Conservation (phyloP, 257 asterid species). For the Jacaranda mimosifolia region DNA sequence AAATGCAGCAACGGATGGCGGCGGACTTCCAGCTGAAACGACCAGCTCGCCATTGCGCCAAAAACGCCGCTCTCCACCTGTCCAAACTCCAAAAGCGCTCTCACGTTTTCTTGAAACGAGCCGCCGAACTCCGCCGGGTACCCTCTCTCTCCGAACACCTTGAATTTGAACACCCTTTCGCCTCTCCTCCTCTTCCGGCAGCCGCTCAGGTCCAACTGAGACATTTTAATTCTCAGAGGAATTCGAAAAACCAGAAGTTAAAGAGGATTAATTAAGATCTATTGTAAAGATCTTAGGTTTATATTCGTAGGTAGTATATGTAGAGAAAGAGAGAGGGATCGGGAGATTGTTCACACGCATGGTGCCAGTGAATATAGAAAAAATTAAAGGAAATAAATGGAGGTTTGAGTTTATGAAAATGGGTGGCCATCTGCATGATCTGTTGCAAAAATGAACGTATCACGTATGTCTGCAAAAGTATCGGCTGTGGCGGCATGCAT, state of each 20-base stretch:
- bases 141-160: slow-evolving; percentile 80
- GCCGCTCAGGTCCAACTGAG: slow-evolving; percentile 69
- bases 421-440: slow-evolving; percentile 67
- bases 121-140: slow-evolving; percentile 74
- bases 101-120: slow-evolving; percentile 69
- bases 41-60: slow-evolving; percentile 73
- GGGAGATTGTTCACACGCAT: slow-evolving; percentile 63
- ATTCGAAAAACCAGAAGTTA: not conserved
- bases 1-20: slow-evolving; percentile 74
- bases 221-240: slow-evolving; percentile 39
- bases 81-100: slow-evolving; percentile 76
- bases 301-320: not conserved
- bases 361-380: slow-evolving; percentile 58
- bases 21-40: slow-evolving; percentile 84
- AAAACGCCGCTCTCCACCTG: slow-evolving; percentile 59
- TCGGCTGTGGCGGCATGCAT: slow-evolving; percentile 49
- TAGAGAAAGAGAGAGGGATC: not conserved
- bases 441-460: no score
- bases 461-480: slow-evolving; percentile 48
- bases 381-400: slow-evolving; percentile 30
- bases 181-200: slow-evolving; percentile 80
- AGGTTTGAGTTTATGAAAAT: slow-evolving; percentile 40
- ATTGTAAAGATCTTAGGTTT: slow-evolving; percentile 22
- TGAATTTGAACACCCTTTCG: slow-evolving; percentile 82
- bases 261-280: not conserved